Evolutionary conservation across 495 filamentous ascomycete species (phyloP).

Genomic region (Penicillium turbatum): DNA sequence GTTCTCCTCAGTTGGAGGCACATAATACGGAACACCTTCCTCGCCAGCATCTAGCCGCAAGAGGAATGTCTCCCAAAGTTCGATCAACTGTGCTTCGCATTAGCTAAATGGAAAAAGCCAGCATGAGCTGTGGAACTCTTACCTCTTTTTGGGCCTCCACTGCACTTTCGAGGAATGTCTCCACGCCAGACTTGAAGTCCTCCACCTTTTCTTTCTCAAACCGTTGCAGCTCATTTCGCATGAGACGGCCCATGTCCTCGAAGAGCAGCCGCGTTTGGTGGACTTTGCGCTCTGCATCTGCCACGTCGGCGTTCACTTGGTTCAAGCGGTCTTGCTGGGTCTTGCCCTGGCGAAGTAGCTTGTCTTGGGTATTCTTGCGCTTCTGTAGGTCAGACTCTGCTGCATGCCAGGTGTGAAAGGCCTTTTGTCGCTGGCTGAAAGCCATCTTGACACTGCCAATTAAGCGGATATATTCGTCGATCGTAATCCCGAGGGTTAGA

Average conservation of each 20-base stretch:
- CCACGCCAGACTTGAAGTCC: constrained; percentile 96
- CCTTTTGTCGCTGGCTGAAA: constrained; percentile 88
- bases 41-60: constrained; percentile 92
- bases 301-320: constrained; percentile 86
- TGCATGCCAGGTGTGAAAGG: constrained; percentile 85
- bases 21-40: constrained; percentile 74
- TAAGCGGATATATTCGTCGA: constrained; percentile 95
- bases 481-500: constrained; percentile 90
- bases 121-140: constrained; percentile 21
- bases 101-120: neutral
- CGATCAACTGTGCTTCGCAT: constrained; percentile 69
- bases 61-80: constrained; percentile 97
- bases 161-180: constrained; percentile 93
- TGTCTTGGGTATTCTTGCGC: constrained; percentile 79
- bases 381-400: constrained; percentile 88
- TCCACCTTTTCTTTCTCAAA: constrained; percentile 98
- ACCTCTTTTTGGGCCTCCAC: constrained; percentile 99
- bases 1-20: constrained; percentile 42
- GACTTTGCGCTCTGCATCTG: constrained; percentile 88
- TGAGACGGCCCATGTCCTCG: constrained; percentile 94
- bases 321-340: constrained; percentile 92
- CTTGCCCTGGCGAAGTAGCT: constrained; percentile 86
- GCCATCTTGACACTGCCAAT: constrained; percentile 91
- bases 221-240: constrained; percentile 84
- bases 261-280: constrained; percentile 86